A percentile compares a stretch with the other conserved stretches of the same genome.
Conservation (phyloP, 371 early-diverging fungal genomes). For the Saksenaea oblongispora region DNA sequence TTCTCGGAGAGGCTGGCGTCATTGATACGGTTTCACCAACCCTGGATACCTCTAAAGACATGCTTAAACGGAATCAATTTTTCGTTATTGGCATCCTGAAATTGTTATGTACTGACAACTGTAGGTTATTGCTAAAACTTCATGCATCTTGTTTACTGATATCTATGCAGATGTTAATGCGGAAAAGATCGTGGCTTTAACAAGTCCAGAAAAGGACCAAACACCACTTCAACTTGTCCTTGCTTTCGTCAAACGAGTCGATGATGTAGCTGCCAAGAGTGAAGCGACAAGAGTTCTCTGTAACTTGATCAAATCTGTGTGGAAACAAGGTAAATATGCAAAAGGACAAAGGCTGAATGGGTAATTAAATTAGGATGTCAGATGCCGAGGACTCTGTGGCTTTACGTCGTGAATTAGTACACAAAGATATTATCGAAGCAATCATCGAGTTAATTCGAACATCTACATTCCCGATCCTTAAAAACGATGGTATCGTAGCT, state of each 20-base stretch:
- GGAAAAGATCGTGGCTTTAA: constrained; percentile 26
- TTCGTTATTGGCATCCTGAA: constrained; percentile 64
- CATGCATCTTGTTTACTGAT: background rate
- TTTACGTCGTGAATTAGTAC: constrained; percentile 44
- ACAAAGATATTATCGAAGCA: constrained; percentile 36
- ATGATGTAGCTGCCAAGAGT: constrained; percentile 61
- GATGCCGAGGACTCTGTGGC: constrained; percentile 16
- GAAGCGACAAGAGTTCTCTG: constrained; percentile 66
- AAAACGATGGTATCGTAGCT: constrained; percentile 65
- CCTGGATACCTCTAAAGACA: constrained; percentile 55
- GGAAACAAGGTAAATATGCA: constrained; percentile 30
- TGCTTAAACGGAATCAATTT: constrained; percentile 64
- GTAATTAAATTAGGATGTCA: background rate
- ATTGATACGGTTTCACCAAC: constrained; percentile 49
- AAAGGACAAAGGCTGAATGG: background rate
- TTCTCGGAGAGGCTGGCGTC: constrained; percentile 51
- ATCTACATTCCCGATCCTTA: constrained; percentile 57
- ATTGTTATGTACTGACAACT: constrained; percentile 50
- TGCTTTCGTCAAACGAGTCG: constrained; percentile 51
- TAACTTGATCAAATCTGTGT: constrained; percentile 56
- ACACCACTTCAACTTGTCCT: constrained; percentile 43
- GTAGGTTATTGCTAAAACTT: constrained; percentile 23
- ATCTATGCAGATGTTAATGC: constrained; percentile 34
- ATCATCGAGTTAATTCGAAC: constrained; percentile 55
- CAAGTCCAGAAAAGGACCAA: background rate